Evolutionary conservation across 495 filamentous ascomycete species (phyloP), one percentile per base, ranked within the genome.

Genomic region (Penicillium paradoxum): DNA sequence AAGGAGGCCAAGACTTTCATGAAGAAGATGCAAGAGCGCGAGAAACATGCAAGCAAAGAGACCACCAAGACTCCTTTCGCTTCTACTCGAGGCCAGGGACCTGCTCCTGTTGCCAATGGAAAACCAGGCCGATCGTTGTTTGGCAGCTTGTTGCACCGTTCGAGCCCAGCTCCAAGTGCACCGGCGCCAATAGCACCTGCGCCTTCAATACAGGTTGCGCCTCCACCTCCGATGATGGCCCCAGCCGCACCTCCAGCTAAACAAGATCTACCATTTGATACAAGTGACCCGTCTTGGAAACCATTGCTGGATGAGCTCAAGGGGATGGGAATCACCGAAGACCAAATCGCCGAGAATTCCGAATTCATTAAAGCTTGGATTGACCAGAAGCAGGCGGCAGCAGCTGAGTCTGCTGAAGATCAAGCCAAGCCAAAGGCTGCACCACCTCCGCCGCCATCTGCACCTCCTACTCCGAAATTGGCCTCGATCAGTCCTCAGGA

Each of bases 281-380:
- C 83, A 29, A 84, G 85, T 40, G 90, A 97, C 70, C 90, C 90
- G 0, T 78, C 83, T 33, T 92, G 88, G 81, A 83, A 89, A 70
- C 83, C 84, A n/a, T 79, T 95, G 37, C 79, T 96, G 63, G 85
- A 86, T 59, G 90, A 96, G 62, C 72, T 98, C 19, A 75, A 83
- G 59, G 73, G 81, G 24, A 90, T 96, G 84, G 93, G 92, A 3
- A 88, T 97, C 39, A 95, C 88, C 1, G 88, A 93, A 60, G 92
- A 96, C 63, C 86, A 93, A 58, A 93, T 97, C 51, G 84, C 82
- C 48, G 88, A 95, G 51, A 91, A 97, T 62, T 86, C 90, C 36
- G 92, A 96, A 47, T 97, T 97, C 59, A 98, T 97, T 68, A 89
- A 92, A 68, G 78, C 84, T 15, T 98, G 93, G 62, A 86, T 97